Percentiles rank a stretch among this genome's conserved stretches.
phyloP scores from a whole-genome alignment of 176 grass and related monocot species.

The Tillandsia leiboldiana region DNA sequence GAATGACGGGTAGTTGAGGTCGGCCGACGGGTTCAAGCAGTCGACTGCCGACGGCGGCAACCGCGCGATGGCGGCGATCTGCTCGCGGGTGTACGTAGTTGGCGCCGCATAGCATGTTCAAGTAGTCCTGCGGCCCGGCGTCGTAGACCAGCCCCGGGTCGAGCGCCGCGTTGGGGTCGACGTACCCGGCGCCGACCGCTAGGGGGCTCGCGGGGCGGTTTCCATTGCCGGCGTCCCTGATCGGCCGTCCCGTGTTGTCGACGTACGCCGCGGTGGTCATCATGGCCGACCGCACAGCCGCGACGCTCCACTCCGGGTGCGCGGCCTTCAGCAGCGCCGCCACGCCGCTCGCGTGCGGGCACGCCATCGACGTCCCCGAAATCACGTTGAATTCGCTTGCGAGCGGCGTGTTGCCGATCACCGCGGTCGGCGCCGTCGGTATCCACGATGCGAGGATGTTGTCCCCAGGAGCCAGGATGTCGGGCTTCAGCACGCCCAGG shows the following conservation, averaged over 20 bases:
- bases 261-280: slow-evolving; percentile 45
- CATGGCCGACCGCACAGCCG: slow-evolving; percentile 50
- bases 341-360: slow-evolving; percentile 57
- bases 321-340: slow-evolving; percentile 37
- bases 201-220: slow-evolving; percentile 4
- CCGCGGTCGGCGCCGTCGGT: slow-evolving; percentile 19
- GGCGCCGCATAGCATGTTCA: slow-evolving; percentile 25
- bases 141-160: slow-evolving; percentile 56
- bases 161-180: slow-evolving; percentile 35
- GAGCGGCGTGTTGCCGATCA: slow-evolving; percentile 19
- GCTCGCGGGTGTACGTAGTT: slow-evolving; percentile 32
- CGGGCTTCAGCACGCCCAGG: slow-evolving; percentile 50
- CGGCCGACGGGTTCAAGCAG: slow-evolving; percentile 31
- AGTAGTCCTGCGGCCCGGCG: slow-evolving; percentile 22
- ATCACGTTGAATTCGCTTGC: slow-evolving; percentile 42
- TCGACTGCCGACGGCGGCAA: slow-evolving; percentile 16
- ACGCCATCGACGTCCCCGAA: slow-evolving; percentile 71
- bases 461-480: slow-evolving; percentile 53
- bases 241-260: slow-evolving; percentile 1
- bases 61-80: slow-evolving; percentile 7
- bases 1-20: slow-evolving; percentile 53
- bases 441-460: slow-evolving; percentile 61
- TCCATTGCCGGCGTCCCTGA: slow-evolving; percentile 5
- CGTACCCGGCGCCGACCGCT: slow-evolving; percentile 52
- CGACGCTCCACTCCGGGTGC: slow-evolving; percentile 55